A percentile compares a stretch with the other conserved stretches of the same genome.
Evolutionary conservation across 148 eudicot species (phyloP).

Genomic region (Rheum nobile): DNA sequence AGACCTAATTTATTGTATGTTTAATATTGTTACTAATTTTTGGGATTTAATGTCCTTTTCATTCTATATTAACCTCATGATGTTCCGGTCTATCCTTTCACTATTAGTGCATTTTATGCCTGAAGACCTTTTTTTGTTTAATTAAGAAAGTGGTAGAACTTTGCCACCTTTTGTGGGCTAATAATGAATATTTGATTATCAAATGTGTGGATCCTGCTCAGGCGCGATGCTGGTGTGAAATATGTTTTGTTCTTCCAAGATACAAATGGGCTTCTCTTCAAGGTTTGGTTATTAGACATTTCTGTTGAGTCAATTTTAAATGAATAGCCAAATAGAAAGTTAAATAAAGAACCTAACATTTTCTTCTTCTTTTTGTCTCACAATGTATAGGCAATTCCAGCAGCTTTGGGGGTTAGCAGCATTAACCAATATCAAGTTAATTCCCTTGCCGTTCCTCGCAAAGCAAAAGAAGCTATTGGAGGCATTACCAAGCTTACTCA

Average conservation of each 20-base stretch:
- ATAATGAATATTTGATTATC: not conserved
- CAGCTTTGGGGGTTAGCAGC: conserved; percentile 86
- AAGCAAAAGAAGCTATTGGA: conserved; percentile 99
- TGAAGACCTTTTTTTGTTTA: not conserved
- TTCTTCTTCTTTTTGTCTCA: not conserved
- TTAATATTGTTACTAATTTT: no score
- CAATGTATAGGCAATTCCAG: conserved; percentile 71
- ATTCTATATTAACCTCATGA: not conserved
- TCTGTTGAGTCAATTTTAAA: conserved; percentile 6
- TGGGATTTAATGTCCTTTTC: not conserved
- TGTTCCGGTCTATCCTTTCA: not conserved
- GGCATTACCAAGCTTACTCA: conserved; percentile 97
- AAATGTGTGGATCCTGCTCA: conserved; percentile 18
- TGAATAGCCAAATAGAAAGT: not conserved
- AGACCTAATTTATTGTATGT: no score
- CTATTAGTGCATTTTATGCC: not conserved
- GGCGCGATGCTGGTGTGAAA: conserved; percentile 81
- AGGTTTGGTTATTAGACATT: conserved; percentile 33
- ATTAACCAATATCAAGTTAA: conserved; percentile 80
- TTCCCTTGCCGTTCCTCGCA: conserved; percentile 95
- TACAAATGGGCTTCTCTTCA: conserved; percentile 96
- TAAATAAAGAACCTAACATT: not conserved
- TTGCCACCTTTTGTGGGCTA: not conserved
- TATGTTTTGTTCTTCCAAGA: conserved; percentile 98
- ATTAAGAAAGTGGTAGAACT: not conserved